Evolutionary conservation across 2,329 filamentous ascomycete genomes (phyloP).

Genomic region (Alternaria rosae): DNA sequence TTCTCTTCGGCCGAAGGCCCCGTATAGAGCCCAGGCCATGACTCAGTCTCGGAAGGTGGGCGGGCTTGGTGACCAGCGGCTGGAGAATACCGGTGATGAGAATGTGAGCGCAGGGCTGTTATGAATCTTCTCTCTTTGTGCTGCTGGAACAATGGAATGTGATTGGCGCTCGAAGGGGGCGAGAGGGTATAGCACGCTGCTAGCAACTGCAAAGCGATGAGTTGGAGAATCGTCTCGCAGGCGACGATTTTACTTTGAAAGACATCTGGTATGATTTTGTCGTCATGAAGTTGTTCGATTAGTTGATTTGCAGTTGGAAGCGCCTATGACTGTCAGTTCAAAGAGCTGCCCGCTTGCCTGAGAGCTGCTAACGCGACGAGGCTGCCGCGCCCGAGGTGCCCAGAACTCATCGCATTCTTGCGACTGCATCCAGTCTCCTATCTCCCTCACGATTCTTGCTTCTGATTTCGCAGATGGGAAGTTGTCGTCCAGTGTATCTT

Average conservation of each 20-base stretch:
- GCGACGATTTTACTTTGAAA: neutral
- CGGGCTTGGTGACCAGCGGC: conserved; percentile 38
- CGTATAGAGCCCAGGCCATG: conserved; percentile 30
- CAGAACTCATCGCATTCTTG: conserved; percentile 24
- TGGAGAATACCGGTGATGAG: conserved; percentile 28
- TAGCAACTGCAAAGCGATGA: conserved; percentile 34
- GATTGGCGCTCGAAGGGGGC: conserved; percentile 16
- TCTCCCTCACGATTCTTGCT: conserved; percentile 21
- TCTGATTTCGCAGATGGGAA: conserved; percentile 12
- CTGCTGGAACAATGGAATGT: conserved; percentile 20
- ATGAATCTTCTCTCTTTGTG: conserved; percentile 9
- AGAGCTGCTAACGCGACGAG: conserved; percentile 8
- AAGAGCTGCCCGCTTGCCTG: neutral
- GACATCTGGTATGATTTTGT: neutral
- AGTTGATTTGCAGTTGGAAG: conserved; percentile 9
- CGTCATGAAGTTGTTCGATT: conserved; percentile 5
- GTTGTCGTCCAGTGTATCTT: neutral
- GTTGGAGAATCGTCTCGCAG: conserved; percentile 23
- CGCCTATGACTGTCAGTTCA: conserved; percentile 12
- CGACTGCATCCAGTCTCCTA: conserved; percentile 28
- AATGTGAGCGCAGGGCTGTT: conserved; percentile 28
- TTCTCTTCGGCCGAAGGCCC: conserved; percentile 27
- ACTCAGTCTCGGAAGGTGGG: conserved; percentile 24
- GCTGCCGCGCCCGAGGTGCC: conserved; percentile 10
- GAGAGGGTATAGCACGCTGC: conserved; percentile 34